phyloP scores from a whole-genome alignment of 1,284 basidiomycete genomes.

The Dichomitus squalens region DNA sequence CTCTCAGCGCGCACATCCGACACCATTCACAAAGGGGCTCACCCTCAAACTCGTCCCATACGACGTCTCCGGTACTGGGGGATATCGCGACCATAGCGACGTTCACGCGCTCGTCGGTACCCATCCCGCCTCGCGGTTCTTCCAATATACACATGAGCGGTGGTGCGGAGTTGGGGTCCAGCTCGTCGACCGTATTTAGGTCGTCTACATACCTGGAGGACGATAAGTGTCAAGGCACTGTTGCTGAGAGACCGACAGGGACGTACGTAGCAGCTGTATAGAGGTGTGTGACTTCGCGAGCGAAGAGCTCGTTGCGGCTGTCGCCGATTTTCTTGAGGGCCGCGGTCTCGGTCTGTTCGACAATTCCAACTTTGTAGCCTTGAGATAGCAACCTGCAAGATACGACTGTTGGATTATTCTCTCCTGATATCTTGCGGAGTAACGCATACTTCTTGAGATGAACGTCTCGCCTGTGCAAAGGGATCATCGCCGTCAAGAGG shows the following conservation, averaged over 20 bases:
- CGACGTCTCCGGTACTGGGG: slow-evolving; percentile 87
- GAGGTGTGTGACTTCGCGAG: slow-evolving; percentile 77
- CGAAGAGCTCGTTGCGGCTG: slow-evolving; percentile 82
- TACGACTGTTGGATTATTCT: too few relatives aligned
- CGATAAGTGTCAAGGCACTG: background rate
- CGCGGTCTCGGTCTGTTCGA: slow-evolving; percentile 93
- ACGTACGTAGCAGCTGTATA: slow-evolving; percentile 90
- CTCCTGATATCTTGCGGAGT: too few relatives aligned
- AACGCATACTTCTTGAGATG: slow-evolving; percentile 82
- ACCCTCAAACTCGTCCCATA: slow-evolving; percentile 93
- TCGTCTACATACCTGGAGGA: slow-evolving; percentile 71
- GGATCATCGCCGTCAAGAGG: slow-evolving; percentile 83
- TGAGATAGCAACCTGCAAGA: slow-evolving; percentile 75
- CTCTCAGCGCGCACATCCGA: background rate
- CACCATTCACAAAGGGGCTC: slow-evolving; percentile 8
- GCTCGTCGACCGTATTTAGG: slow-evolving; percentile 67
- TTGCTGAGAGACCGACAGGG: background rate
- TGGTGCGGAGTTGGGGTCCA: slow-evolving; percentile 56
- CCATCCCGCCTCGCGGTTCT: slow-evolving; percentile 51
- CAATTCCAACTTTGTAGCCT: slow-evolving; percentile 90
- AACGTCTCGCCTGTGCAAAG: slow-evolving; percentile 78
- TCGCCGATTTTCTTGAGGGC: slow-evolving; percentile 92
- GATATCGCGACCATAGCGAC: slow-evolving; percentile 83
- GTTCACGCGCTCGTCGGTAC: slow-evolving; percentile 56
- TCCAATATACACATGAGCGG: slow-evolving; percentile 79